These are phyloP conservation scores for Candida khao-thaluensis DNA, from an alignment of 805 yeast genomes.

Conservation along the genomic window DNA sequence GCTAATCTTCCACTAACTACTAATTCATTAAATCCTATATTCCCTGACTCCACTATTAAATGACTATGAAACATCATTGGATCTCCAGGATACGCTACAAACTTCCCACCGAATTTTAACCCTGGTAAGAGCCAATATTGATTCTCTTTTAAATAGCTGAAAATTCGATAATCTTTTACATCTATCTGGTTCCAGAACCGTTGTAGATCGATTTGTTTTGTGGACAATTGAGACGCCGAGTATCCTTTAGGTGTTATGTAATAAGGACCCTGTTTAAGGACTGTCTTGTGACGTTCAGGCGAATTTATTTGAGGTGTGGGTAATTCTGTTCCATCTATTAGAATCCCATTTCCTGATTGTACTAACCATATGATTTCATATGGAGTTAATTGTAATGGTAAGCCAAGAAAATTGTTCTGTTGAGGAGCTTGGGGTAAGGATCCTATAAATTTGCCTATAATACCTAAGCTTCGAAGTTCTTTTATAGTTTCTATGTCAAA, in stretches of 20 bases:
- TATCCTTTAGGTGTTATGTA: conserved; percentile 7
- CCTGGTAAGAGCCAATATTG: conserved; percentile 77
- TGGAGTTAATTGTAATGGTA: conserved; percentile 70
- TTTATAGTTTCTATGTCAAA: conserved; percentile 58
- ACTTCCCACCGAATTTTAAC: conserved; percentile 84
- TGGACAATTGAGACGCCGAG: background rate
- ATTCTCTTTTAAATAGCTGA: conserved; percentile 30
- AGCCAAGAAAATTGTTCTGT: conserved; percentile 81
- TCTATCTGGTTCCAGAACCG: conserved; percentile 6
- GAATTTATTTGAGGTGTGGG: conserved; percentile 6
- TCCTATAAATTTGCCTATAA: conserved; percentile 78
- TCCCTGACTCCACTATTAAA: conserved; percentile 53
- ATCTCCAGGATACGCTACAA: conserved; percentile 92
- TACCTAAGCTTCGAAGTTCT: conserved; percentile 56
- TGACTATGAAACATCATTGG: conserved; percentile 90
- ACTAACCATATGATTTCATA: conserved; percentile 76
- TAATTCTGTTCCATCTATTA: conserved; percentile 6
- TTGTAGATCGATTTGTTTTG: background rate
- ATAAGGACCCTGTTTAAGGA: conserved; percentile 1
- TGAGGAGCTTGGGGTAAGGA: conserved; percentile 90
- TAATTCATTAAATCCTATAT: conserved; percentile 46
- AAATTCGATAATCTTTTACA: conserved; percentile 9
- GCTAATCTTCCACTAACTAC: conserved; percentile 90
- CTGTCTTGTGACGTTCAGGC: conserved; percentile 6
- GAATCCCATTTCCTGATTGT: conserved; percentile 23